Conservation (phyloP, 768 basidiomycete species). For the Boletus pseudo-olivaceus region DNA sequence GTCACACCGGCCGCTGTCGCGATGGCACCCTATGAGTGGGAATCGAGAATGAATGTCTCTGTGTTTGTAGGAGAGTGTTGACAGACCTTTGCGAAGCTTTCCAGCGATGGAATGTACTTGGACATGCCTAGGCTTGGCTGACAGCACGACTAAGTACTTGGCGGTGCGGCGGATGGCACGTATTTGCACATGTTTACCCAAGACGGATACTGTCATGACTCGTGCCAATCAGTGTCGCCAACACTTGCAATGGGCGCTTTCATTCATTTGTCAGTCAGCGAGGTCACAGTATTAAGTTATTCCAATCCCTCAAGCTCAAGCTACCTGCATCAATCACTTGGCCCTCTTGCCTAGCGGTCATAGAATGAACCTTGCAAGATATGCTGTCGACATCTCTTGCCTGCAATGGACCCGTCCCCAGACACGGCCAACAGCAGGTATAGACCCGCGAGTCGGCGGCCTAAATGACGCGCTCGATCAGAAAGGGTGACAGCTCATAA, state of each 20-base stretch:
- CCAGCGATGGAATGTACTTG: conserved; percentile 39
- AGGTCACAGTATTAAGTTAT: neutral
- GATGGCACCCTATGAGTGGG: conserved; percentile 41
- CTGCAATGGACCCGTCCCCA: too few species aligned
- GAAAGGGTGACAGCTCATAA: neutral
- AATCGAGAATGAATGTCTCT: neutral
- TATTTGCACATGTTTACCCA: conserved; percentile 19
- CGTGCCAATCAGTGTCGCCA: neutral
- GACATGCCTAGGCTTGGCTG: conserved; percentile 29
- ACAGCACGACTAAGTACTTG: neutral
- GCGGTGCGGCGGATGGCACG: neutral
- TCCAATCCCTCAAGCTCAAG: neutral
- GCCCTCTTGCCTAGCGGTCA: neutral
- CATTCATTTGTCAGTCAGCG: neutral
- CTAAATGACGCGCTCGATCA: neutral
- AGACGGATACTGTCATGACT: neutral
- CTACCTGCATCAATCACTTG: neutral
- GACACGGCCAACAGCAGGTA: neutral
- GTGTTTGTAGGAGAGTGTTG: neutral
- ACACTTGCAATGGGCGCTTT: too few species aligned
- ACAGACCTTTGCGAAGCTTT: conserved; percentile 43
- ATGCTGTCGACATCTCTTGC: neutral
- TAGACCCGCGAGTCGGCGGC: neutral
- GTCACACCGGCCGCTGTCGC: conserved; percentile 57
- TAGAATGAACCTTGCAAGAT: neutral